These are phyloP conservation scores for Penicillium sp. DNA, from an alignment of 2,329 filamentous ascomycete species.

Conservation along the genomic window DNA sequence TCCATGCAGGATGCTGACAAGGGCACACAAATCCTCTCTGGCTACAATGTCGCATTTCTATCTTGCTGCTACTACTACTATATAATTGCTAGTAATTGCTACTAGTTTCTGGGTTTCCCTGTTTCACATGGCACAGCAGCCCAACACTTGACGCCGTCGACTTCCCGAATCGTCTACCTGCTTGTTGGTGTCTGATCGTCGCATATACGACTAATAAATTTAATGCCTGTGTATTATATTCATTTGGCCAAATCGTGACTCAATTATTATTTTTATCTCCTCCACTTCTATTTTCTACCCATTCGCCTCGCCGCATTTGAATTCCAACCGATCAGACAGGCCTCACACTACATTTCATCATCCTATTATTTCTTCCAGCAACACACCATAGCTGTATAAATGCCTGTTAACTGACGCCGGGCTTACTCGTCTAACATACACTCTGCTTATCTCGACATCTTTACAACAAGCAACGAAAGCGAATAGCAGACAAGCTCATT, in stretches of 20 bases:
- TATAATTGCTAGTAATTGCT: background rate
- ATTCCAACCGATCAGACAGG: slow-evolving; percentile 10
- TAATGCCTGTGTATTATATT: slow-evolving; percentile 28
- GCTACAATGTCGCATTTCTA: background rate
- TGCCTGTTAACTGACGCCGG: slow-evolving; percentile 2
- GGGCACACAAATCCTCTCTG: slow-evolving; percentile 6
- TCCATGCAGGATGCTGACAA: slow-evolving; percentile 3
- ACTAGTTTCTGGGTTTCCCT: background rate
- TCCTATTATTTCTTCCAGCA: slow-evolving; percentile 6
- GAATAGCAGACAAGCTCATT: background rate
- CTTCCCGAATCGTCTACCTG: slow-evolving; percentile 27
- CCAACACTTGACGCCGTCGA: slow-evolving; percentile 8
- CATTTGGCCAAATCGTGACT: slow-evolving; percentile 22
- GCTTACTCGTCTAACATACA: background rate
- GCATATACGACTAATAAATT: slow-evolving; percentile 14
- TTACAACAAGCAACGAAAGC: background rate
- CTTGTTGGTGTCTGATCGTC: slow-evolving; percentile 20
- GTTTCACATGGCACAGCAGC: background rate
- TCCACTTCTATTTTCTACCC: background rate
- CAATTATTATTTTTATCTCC: slow-evolving; percentile 6
- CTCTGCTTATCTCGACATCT: background rate
- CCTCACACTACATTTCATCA: slow-evolving; percentile 1
- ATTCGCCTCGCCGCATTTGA: slow-evolving; percentile 2
- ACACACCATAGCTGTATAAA: slow-evolving; percentile 9
- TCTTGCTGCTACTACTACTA: background rate